Percentiles rank a stretch among this genome's conserved stretches.
phyloP scores from a whole-genome alignment of 306 rosid genomes.

The Quillaja saponaria region DNA sequence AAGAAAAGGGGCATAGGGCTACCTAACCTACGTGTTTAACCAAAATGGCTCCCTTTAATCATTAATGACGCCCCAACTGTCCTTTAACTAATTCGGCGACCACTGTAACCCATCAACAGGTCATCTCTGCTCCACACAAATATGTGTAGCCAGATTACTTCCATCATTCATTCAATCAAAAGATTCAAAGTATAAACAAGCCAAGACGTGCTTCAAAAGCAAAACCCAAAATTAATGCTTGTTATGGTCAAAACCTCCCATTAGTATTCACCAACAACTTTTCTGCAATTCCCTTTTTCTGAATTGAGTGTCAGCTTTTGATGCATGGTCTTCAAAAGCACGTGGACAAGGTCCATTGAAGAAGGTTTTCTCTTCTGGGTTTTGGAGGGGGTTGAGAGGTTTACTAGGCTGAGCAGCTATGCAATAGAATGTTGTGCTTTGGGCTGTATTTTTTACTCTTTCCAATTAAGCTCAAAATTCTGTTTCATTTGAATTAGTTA shows the following conservation, averaged over 20 bases:
- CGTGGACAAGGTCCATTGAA: slow-evolving; percentile 31
- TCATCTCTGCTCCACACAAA: slow-evolving; percentile 29
- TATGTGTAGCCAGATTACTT: neutral
- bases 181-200: neutral
- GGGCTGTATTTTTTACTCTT: slow-evolving; percentile 17
- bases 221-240: slow-evolving; percentile 28
- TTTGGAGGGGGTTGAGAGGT: neutral
- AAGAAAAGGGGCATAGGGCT: neutral
- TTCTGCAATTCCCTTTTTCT: slow-evolving; percentile 36
- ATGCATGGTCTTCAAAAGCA: slow-evolving; percentile 39
- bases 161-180: slow-evolving; percentile 40
- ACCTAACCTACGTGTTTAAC: slow-evolving; percentile 32
- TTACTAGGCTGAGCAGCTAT: slow-evolving; percentile 22
- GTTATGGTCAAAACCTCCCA: slow-evolving; percentile 41
- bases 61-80: slow-evolving; percentile 36
- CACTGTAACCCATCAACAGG: slow-evolving; percentile 28
- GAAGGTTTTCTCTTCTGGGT: slow-evolving; percentile 21
- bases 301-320: slow-evolving; percentile 50
- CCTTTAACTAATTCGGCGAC: slow-evolving; percentile 29
- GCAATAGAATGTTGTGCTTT: slow-evolving; percentile 51
- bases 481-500: slow-evolving; percentile 30
- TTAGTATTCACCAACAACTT: slow-evolving; percentile 22
- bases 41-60: slow-evolving; percentile 43
- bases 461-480: slow-evolving; percentile 34
- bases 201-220: slow-evolving; percentile 41